A percentile compares a stretch with the other conserved stretches of the same genome.
These are phyloP conservation scores for Melaleuca alternifolia DNA, from an alignment of 345 rosid species.

Conservation along the genomic window DNA sequence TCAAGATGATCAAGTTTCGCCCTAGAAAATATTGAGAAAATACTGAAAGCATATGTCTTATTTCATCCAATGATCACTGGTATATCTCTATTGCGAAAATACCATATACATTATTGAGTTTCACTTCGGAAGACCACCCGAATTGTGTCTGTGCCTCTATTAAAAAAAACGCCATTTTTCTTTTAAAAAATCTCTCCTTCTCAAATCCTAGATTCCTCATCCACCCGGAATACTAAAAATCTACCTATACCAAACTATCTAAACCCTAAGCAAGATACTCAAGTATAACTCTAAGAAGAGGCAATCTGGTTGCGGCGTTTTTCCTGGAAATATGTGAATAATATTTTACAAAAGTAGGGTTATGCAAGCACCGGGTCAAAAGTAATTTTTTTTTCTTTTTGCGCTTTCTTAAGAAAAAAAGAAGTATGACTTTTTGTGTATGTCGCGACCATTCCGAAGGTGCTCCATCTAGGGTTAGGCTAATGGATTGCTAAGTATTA, in stretches of 20 bases:
- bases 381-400: not conserved
- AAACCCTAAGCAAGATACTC: not conserved
- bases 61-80: not conserved
- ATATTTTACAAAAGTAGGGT: not conserved
- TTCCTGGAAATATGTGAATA: not conserved
- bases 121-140: not conserved
- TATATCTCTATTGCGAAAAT: not conserved
- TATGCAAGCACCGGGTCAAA: not conserved
- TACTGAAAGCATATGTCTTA: not conserved
- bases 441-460: too few relatives aligned
- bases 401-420: not conserved
- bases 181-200: not conserved
- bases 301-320: not conserved
- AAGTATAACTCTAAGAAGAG: not conserved
- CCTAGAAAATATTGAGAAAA: not conserved
- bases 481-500: too few relatives aligned
- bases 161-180: not conserved
- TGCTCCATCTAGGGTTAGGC: too few relatives aligned
- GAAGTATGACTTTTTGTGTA: not conserved
- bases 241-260: not conserved
- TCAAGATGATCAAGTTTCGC: not conserved
- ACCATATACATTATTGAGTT: not conserved
- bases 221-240: not conserved
- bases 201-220: not conserved
- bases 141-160: not conserved